Percentiles rank a stretch among this genome's conserved stretches.
phyloP scores from a whole-genome alignment of 2,329 filamentous ascomycete species.

The Emergomyces pasteurianus region DNA sequence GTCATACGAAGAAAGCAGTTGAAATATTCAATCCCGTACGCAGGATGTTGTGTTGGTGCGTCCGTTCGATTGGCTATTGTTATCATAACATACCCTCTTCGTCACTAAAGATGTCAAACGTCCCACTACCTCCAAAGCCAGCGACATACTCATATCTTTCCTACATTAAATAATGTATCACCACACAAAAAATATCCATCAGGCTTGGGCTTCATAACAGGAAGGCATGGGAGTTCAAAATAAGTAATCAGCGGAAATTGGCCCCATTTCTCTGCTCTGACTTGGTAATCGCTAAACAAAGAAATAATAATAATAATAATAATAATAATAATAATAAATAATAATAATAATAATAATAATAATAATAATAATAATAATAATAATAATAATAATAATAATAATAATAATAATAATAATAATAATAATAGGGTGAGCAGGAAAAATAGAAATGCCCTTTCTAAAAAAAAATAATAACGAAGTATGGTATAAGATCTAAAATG shows the following conservation, averaged over 20 bases:
- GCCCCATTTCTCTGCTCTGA: no score
- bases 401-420: no score
- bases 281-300: no score
- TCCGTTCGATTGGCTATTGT: neutral
- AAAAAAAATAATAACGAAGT: neutral
- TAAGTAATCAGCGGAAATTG: neutral
- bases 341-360: no score
- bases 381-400: no score
- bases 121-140: neutral
- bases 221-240: neutral
- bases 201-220: neutral
- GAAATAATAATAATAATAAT: neutral
- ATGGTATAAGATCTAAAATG: neutral
- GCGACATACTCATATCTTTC: neutral
- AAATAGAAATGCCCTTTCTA: no score
- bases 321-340: no score
- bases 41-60: conserved; percentile 29
- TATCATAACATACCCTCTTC: neutral
- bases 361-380: no score
- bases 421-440: no score
- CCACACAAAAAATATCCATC: neutral
- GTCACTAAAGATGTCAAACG: neutral
- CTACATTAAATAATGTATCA: neutral
- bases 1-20: conserved; percentile 32
- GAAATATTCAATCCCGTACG: conserved; percentile 27